Base-by-base conservation (phyloP, 768 basidiomycete genomes). In the Lepiota venenata region DNA sequence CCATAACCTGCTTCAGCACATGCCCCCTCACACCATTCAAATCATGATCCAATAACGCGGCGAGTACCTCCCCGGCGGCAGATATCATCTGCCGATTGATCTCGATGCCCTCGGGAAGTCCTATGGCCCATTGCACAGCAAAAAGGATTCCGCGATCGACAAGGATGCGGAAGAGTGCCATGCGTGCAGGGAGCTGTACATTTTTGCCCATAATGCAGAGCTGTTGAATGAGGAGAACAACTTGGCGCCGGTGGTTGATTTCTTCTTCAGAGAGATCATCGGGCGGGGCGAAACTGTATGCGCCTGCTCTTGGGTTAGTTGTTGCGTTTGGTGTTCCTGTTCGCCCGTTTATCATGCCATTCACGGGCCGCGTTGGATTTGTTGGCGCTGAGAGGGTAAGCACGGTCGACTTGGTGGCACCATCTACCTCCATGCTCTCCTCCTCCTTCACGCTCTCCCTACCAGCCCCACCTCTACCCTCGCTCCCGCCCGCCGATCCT, bases 121-220 rank as follows among this genome's bases (percentile, higher is more conserved):
- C 73, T 45, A 98, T 78, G 1, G 93, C 93, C 91, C 93, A 96
- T 63, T 97, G 92, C 12, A 95, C 83, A n/a, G 89, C 90, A 59
- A 88, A 88, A 2, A 98, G 75, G 41, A 98, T 78, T 1, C 93
- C 96, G 5, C 88, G 82, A 57, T 97, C 93, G 47, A 95, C 84
- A 20, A 98, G 80, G 7, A 84, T 78, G 45, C 93, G 86, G 72
- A 96, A 98, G 9, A 98, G 81, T 2, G 82, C 74, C 67, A 95
- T 78, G 36, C 97, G 88, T 14, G 88, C 81, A 14, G 89, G 87
- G 15, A 97, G 77, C 66, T 98, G 96, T 8, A 98, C 88, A 64
- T 93, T 94, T 79, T 98, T 99, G 56, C 91, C 94, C 91, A 99
- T 95, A 53, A 87, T 78, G 63, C 91, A 91, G 8, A 98, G 81